phyloP scores from a whole-genome alignment of 108 stramenopile genomes.

The Epithemia pelagica region DNA sequence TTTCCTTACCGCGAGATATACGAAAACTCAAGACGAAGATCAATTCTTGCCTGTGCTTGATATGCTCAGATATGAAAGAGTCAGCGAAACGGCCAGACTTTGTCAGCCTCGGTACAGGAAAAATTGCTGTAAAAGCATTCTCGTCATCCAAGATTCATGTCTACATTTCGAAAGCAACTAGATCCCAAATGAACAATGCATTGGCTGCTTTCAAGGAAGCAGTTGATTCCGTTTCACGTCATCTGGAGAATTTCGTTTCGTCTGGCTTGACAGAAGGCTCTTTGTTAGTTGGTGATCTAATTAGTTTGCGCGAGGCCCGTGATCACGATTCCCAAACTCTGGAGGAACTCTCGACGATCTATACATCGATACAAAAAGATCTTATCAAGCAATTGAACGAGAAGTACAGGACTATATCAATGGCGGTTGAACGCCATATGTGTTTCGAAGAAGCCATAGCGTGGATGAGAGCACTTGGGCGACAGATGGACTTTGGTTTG shows the following conservation, averaged over 20 bases:
- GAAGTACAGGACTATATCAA: neutral
- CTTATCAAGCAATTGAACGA: neutral
- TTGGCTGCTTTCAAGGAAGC: neutral
- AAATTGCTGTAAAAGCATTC: neutral
- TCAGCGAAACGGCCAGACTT: neutral
- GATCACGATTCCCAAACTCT: neutral
- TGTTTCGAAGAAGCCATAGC: neutral
- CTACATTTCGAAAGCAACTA: neutral
- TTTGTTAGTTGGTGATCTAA: neutral
- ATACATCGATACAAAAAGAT: neutral
- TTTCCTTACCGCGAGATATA: too few species aligned
- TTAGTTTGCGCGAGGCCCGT: neutral
- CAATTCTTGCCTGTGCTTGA: too few species aligned
- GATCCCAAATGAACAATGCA: neutral
- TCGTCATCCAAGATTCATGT: too few species aligned
- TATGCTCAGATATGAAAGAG: neutral
- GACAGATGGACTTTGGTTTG: neutral
- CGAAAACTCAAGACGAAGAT: too few species aligned
- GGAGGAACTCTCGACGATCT: neutral
- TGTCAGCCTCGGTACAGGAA: neutral
- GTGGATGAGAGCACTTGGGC: neutral
- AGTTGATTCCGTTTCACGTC: neutral
- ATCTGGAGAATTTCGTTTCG: neutral
- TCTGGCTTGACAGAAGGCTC: neutral
- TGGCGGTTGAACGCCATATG: neutral